Conservation (phyloP, 2,329 filamentous ascomycete genomes). For the Fusarium sp. region DNA sequence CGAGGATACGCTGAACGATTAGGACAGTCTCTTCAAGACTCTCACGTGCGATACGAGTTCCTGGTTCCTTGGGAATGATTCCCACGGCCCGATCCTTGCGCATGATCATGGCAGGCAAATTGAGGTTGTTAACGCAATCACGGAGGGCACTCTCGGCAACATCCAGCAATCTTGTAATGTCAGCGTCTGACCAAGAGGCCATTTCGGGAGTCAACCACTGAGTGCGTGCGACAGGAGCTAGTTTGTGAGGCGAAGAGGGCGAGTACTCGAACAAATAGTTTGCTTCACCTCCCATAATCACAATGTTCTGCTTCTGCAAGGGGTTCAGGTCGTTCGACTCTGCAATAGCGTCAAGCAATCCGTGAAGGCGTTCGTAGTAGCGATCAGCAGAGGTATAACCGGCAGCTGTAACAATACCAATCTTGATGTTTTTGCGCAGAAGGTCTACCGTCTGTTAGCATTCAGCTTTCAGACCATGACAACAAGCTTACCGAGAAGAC, state of each 20-base stretch:
- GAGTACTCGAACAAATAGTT: conserved; percentile 93
- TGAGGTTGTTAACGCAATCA: conserved; percentile 83
- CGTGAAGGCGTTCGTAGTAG: conserved; percentile 89
- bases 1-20: conserved; percentile 91
- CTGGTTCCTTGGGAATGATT: conserved; percentile 73
- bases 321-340: conserved; percentile 67
- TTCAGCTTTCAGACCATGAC: background rate
- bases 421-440: conserved; percentile 79
- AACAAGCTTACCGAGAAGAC: conserved; percentile 60
- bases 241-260: conserved; percentile 69
- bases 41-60: conserved; percentile 81
- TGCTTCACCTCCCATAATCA: conserved; percentile 95
- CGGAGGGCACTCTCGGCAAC: conserved; percentile 85
- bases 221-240: conserved; percentile 73
- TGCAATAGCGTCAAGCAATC: conserved; percentile 83
- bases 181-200: conserved; percentile 78
- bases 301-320: conserved; percentile 78
- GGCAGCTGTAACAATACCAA: conserved; percentile 96
- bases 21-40: conserved; percentile 95
- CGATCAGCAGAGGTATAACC: conserved; percentile 89
- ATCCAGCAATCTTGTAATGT: conserved; percentile 85
- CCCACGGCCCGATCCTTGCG: conserved; percentile 91
- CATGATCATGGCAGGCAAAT: conserved; percentile 81
- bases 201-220: conserved; percentile 84
- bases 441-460: conserved; percentile 62